A percentile compares a stretch with the other conserved stretches of the same genome.
Evolutionary conservation across 2,329 filamentous ascomycete genomes (phyloP).

Genomic region (Grosmannia penicillata): DNA sequence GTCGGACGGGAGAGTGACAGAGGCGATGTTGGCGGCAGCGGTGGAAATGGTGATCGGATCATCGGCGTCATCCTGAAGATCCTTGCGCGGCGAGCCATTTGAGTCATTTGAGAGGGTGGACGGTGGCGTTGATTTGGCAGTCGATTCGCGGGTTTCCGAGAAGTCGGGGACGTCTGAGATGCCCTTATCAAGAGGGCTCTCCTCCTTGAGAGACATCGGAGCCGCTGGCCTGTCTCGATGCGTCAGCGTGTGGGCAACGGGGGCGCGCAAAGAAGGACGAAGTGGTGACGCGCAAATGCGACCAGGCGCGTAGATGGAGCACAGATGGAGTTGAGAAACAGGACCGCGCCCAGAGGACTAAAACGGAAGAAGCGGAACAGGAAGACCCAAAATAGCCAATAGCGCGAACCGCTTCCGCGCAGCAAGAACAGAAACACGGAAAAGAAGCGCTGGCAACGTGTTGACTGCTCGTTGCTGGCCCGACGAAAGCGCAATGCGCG

Average conservation of each 20-base stretch:
- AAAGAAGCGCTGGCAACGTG: too few relatives aligned
- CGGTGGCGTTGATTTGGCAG: slow-evolving; percentile 4
- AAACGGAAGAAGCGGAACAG: not conserved
- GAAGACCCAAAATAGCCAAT: not conserved
- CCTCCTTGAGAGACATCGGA: slow-evolving; percentile 8
- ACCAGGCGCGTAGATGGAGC: too few relatives aligned
- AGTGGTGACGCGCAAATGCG: too few relatives aligned
- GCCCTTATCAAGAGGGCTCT: slow-evolving; percentile 7
- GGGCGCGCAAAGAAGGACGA: not conserved
- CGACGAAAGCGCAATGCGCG: too few relatives aligned
- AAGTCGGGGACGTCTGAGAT: slow-evolving; percentile 8
- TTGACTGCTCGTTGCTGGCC: too few relatives aligned
- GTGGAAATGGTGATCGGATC: not conserved
- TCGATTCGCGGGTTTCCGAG: slow-evolving; percentile 2
- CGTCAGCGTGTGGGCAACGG: slow-evolving; percentile 7
- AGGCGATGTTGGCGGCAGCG: slow-evolving; percentile 4
- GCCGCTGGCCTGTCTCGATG: slow-evolving; percentile 4
- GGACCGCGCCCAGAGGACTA: too few relatives aligned
- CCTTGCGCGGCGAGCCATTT: not conserved
- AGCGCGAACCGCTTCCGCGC: too few relatives aligned
- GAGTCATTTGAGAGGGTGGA: slow-evolving; percentile 6
- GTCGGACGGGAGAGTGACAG: slow-evolving; percentile 3
- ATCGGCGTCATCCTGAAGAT: slow-evolving; percentile 3
- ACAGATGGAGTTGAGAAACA: not conserved
- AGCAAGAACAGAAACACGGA: too few relatives aligned